Conservation (phyloP, 441 rosid genomes). For the Erodium moschatum region DNA sequence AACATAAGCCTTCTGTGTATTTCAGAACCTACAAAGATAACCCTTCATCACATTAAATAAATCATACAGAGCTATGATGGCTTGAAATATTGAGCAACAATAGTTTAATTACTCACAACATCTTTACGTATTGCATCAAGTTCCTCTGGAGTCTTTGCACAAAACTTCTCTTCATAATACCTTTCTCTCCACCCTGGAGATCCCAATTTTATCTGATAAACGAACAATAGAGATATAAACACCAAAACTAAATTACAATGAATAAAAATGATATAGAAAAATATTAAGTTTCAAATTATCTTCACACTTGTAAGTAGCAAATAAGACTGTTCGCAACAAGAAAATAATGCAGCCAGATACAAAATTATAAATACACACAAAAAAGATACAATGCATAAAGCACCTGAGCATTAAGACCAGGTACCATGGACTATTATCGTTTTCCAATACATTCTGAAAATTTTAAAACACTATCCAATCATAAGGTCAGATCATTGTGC, state of each 20-base stretch:
- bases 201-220: constrained; percentile 63
- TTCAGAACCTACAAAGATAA: constrained; percentile 48
- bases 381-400: too few species aligned
- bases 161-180: constrained; percentile 80
- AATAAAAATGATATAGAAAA: too few species aligned
- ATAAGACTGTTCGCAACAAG: not conserved
- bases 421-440: too few species aligned
- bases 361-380: too few species aligned
- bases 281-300: too few species aligned
- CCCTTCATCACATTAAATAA: constrained; percentile 21
- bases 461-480: not conserved
- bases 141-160: constrained; percentile 51
- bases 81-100: constrained; percentile 5
- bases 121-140: constrained; percentile 64
- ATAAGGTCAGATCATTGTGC: not conserved
- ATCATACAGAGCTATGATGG: constrained; percentile 13
- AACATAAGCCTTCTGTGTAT: constrained; percentile 87
- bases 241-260: not conserved
- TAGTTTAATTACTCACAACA: constrained; percentile 53
- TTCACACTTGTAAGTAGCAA: not conserved
- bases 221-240: not conserved
- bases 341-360: too few species aligned
- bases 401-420: too few species aligned
- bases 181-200: constrained; percentile 90
- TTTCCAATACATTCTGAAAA: too few species aligned